Evolutionary conservation across 164 flowering plant species (phyloP).

Genomic region (Aristolochia californica): DNA sequence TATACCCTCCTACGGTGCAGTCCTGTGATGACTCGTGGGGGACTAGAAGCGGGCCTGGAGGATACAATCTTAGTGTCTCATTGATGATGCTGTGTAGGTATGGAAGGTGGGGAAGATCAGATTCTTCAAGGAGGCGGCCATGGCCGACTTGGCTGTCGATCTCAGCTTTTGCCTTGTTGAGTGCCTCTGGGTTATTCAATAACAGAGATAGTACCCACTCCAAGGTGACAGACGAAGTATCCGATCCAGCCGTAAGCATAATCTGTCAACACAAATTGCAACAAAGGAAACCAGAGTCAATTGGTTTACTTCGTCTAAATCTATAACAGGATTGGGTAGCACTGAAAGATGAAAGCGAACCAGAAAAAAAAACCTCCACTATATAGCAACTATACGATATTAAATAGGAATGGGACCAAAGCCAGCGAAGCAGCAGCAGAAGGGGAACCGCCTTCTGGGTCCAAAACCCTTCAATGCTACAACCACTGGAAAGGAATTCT

Average conservation of each 20-base stretch:
- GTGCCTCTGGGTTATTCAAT: slow-evolving; percentile 18
- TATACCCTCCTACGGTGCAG: slow-evolving; percentile 25
- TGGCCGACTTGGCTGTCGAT: slow-evolving; percentile 14
- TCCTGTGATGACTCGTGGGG: slow-evolving; percentile 34
- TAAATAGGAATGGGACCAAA: no score
- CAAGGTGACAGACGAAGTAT: slow-evolving; percentile 18
- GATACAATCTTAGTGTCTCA: slow-evolving; percentile 3
- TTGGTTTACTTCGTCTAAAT: neutral
- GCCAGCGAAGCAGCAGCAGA: no score
- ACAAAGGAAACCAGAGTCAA: neutral
- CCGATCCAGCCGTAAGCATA: slow-evolving; percentile 20
- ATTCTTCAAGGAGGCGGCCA: slow-evolving; percentile 25
- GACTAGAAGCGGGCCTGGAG: slow-evolving; percentile 9
- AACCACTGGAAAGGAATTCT: no score
- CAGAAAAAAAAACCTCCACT: no score
- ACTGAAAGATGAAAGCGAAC: no score
- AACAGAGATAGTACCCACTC: slow-evolving; percentile 25
- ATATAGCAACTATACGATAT: no score
- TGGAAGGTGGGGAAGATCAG: slow-evolving; percentile 25
- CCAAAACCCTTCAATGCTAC: no score
- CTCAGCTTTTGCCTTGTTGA: slow-evolving; percentile 19
- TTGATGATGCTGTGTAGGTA: slow-evolving; percentile 21
- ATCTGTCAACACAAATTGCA: slow-evolving; percentile 5
- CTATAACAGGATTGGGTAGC: no score
- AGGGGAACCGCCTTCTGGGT: no score